Base-by-base conservation (phyloP, 2,329 filamentous ascomycete species). In the Venturia effusa region DNA sequence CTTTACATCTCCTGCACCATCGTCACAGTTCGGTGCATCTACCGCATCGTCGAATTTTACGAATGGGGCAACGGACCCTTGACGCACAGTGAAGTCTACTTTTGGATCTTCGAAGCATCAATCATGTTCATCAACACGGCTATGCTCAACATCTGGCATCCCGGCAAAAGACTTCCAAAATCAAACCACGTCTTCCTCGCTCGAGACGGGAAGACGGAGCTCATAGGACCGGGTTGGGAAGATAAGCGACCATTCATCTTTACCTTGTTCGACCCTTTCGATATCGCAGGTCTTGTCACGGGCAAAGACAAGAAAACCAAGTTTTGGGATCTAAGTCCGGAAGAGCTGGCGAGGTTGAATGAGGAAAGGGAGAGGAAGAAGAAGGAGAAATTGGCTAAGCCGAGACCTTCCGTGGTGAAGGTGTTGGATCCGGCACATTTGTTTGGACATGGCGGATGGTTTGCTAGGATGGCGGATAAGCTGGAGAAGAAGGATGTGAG, bases 61-160 rank as follows among this genome's bases (percentile, higher is more conserved):
- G 61, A 68, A n/a, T 73, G 71, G 22, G 73, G 75, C 70, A 69
- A 74, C 65, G 71, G 72, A 60, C 67, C 64, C 1, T 24, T 66
- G 3, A 34, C 41, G 30, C 43, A 69, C 68, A 75, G 80, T 60
- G 81, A 84, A 64, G 77, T 76, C 68, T 81, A 79, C 67, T 81
- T 83, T 66, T 84, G 79, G 77, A 72, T 83, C 39, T 82, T 84
- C 64, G 82, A 84, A 67, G 77, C 75, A 4, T 69, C 73, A 2
- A 76, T 82, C 61, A 83, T 84, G 77, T 78, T 81, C 22, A 66
- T 76, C 60, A 83, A 82, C 66, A 80, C 78, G 15, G 74, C 76
- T 4, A 67, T 84, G 61, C 72, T 83, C n/a, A 82, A 82, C 65
- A 64, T 80, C 24, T 81, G 76, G 59, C 81, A 82, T 63, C 81